Conservation (phyloP, 352 stramenopile genomes). For the Pythium oligandrum region DNA sequence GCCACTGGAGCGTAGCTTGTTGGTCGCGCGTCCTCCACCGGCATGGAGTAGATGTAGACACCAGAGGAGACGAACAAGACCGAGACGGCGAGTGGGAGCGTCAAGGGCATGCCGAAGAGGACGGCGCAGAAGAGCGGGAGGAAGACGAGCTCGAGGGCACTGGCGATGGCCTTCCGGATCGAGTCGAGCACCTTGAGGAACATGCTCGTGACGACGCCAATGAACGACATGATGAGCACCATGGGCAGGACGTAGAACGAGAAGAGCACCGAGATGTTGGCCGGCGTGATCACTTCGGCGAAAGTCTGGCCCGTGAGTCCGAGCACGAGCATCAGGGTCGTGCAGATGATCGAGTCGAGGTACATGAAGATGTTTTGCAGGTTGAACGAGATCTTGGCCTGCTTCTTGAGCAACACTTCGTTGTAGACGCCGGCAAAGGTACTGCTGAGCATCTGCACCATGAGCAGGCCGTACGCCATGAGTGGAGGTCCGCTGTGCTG, state of each 20-base stretch:
- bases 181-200: slow-evolving; percentile 81
- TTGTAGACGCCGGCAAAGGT: slow-evolving; percentile 85
- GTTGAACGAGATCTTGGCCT: slow-evolving; percentile 61
- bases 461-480: slow-evolving; percentile 50
- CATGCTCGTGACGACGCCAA: slow-evolving; percentile 76
- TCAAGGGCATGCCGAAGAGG: slow-evolving; percentile 59
- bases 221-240: slow-evolving; percentile 81
- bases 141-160: slow-evolving; percentile 69
- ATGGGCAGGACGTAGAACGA: slow-evolving; percentile 70
- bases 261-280: slow-evolving; percentile 58
- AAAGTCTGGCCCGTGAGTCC: slow-evolving; percentile 70
- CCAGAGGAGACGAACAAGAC: slow-evolving; percentile 67
- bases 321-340: slow-evolving; percentile 53
- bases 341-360: slow-evolving; percentile 74
- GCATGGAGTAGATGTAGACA: slow-evolving; percentile 79
- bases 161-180: slow-evolving; percentile 75
- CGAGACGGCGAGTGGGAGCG: slow-evolving; percentile 42
- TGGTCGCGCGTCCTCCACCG: slow-evolving; percentile 23
- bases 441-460: slow-evolving; percentile 76
- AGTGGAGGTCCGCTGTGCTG: slow-evolving; percentile 5
- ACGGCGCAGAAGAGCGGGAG: slow-evolving; percentile 56
- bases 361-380: slow-evolving; percentile 87
- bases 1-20: slow-evolving; percentile 9
- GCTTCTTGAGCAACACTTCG: slow-evolving; percentile 77
- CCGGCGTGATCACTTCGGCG: slow-evolving; percentile 35